Evolutionary conservation across 305 asterid genomes (phyloP).

Genomic region (Solanum aculeatissimum): DNA sequence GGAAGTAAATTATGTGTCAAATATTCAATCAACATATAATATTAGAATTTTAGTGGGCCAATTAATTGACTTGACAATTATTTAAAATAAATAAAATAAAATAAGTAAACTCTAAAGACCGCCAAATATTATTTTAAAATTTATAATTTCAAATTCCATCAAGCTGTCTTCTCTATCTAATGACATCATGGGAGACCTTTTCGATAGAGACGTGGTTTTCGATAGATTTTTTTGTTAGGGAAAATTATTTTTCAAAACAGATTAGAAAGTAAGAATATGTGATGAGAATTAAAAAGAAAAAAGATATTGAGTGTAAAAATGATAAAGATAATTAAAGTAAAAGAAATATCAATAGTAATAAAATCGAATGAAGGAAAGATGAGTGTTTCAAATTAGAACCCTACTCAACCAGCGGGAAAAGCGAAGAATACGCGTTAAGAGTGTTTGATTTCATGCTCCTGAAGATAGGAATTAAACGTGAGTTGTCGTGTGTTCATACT

Average conservation of each 20-base stretch:
- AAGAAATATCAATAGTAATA: neutral
- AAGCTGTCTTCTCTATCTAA: neutral
- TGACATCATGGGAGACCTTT: no score
- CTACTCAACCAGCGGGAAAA: neutral
- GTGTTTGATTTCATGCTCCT: no score
- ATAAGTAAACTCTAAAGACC: neutral
- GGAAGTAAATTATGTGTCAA: neutral
- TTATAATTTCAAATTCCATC: neutral
- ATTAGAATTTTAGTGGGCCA: neutral
- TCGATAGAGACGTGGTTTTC: neutral
- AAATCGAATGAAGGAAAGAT: neutral
- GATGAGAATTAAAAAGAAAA: neutral
- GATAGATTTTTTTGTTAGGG: neutral
- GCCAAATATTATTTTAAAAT: neutral
- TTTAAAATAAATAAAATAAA: neutral
- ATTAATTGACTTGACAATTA: neutral
- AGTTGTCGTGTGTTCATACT: no score
- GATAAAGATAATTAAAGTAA: neutral
- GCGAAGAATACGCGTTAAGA: no score
- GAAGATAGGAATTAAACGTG: no score
- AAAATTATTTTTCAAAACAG: neutral
- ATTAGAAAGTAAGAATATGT: neutral
- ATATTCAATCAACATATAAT: neutral
- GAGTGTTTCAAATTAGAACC: neutral
- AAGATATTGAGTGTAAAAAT: fast-evolving